Percentiles rank a stretch among this genome's conserved stretches.
Evolutionary conservation across 2,329 filamentous ascomycete genomes (phyloP).

Genomic region (Orbilia javanica): DNA sequence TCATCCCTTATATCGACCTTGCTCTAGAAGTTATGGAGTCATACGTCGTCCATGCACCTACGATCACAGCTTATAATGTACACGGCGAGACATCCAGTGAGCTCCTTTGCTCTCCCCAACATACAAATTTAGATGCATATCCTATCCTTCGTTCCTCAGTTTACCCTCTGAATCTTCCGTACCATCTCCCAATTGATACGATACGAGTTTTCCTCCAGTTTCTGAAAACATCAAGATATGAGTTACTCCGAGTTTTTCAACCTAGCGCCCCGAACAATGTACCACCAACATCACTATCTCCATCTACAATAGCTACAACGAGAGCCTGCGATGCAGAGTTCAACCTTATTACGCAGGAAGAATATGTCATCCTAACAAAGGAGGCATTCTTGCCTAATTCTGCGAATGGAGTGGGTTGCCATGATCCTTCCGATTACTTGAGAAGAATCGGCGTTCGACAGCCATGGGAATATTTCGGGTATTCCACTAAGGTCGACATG

Average conservation of each 20-base stretch:
- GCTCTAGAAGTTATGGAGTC: constrained; percentile 63
- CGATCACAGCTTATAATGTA: constrained; percentile 8
- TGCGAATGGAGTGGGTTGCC: background rate
- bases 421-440: background rate
- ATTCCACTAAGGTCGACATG: background rate
- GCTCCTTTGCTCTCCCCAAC: constrained; percentile 1
- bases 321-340: constrained; percentile 8
- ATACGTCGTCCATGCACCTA: constrained; percentile 3
- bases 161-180: constrained; percentile 3
- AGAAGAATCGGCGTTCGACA: constrained; percentile 10
- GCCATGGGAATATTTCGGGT: constrained; percentile 9
- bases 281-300: background rate
- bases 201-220: constrained; percentile 18
- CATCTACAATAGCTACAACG: background rate
- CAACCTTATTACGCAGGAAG: constrained; percentile 9
- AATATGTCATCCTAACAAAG: constrained; percentile 12
- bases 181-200: constrained; percentile 12
- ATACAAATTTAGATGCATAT: constrained; percentile 12
- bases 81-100: constrained; percentile 7
- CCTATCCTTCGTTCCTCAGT: constrained; percentile 16
- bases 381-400: constrained; percentile 1
- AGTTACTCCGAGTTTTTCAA: background rate
- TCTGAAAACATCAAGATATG: constrained; percentile 1
- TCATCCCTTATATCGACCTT: constrained; percentile 63
- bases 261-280: too few species aligned